Evolutionary conservation across 2,329 filamentous ascomycete genomes (phyloP).

Genomic region (Septoria linicola): DNA sequence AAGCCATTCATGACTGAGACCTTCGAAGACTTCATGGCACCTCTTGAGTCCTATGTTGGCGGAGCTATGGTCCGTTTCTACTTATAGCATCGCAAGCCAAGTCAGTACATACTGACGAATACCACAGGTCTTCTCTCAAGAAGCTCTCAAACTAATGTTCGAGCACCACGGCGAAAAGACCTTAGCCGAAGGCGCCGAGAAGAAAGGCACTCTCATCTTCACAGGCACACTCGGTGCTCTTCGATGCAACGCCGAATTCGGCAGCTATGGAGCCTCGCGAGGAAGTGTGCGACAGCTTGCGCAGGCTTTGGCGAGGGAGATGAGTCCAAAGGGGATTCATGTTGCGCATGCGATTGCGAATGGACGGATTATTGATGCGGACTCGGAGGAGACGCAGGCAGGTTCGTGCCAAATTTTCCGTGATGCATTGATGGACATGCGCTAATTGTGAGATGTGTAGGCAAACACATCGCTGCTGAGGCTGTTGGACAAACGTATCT

Average conservation of each 20-base stretch:
- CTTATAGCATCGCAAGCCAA: neutral
- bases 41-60: constrained; percentile 54
- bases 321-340: constrained; percentile 57
- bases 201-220: constrained; percentile 60
- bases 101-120: neutral
- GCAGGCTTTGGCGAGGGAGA: constrained; percentile 57
- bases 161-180: constrained; percentile 51
- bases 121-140: constrained; percentile 53
- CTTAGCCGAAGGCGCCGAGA: constrained; percentile 48
- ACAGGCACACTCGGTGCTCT: constrained; percentile 50
- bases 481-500: constrained; percentile 58
- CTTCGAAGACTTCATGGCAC: constrained; percentile 49
- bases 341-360: constrained; percentile 62
- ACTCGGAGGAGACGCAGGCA: constrained; percentile 48
- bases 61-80: constrained; percentile 46
- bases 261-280: constrained; percentile 56
- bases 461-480: constrained; percentile 58
- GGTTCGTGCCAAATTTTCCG: constrained; percentile 35
- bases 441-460: neutral
- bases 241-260: constrained; percentile 55
- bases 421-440: neutral
- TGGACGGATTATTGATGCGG: constrained; percentile 53
- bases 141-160: constrained; percentile 53
- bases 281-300: constrained; percentile 56
- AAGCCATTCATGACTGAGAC: constrained; percentile 58